Base-by-base conservation (phyloP, 192 early-diverging fungal genomes). In the Chytriomyces sp. region DNA sequence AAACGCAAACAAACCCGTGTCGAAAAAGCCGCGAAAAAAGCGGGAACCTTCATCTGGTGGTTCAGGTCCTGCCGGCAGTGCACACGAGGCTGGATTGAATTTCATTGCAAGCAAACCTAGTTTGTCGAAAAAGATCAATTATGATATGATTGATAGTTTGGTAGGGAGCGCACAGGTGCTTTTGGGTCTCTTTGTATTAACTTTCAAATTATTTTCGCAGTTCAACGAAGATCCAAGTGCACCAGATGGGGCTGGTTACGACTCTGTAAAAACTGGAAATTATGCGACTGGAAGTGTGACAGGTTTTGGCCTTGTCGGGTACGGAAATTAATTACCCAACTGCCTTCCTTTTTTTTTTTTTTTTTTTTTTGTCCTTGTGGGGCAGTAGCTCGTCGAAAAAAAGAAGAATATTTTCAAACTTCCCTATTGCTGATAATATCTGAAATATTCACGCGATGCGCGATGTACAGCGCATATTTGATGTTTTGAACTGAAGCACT, bases 91-190 rank as follows among this genome's bases (percentile, higher is more conserved):
- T 3, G 89, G 93, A 16, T 86, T 90, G 70, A 91, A 90, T 48
- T 80, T 97, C 57, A 72, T 96, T 28, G 81, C 87, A 8, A 83
- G 87, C 49, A 94, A 93, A 67, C 79, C 79, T 9, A 81, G 88
- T 48, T 80, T 94, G 68, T 97, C 96, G 18, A 95, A 94, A 69
- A 96, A 97, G 78, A 95, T 98, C 79, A 96, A 96, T 81, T 94
- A 95, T 70, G 88, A 89, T 0, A 87, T 92, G 0, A 83, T 98
- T 69, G 90, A 92, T 26, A 89, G 86, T 57, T 64, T 83, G 72
- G 81, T 82, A 44, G 24, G 67, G 35, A 35, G 35, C 2, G 1
- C 35, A 35, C 35, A 35, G 4, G n/a, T 35, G n/a, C n/a, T n/a
- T n/a, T n/a, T n/a, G n/a, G n/a, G n/a, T n/a, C n/a, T 57, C 2